Percentiles rank a stretch among this genome's conserved stretches.
These are phyloP conservation scores for Pythium insidiosum DNA, from an alignment of 352 stramenopile species.

Conservation along the genomic window DNA sequence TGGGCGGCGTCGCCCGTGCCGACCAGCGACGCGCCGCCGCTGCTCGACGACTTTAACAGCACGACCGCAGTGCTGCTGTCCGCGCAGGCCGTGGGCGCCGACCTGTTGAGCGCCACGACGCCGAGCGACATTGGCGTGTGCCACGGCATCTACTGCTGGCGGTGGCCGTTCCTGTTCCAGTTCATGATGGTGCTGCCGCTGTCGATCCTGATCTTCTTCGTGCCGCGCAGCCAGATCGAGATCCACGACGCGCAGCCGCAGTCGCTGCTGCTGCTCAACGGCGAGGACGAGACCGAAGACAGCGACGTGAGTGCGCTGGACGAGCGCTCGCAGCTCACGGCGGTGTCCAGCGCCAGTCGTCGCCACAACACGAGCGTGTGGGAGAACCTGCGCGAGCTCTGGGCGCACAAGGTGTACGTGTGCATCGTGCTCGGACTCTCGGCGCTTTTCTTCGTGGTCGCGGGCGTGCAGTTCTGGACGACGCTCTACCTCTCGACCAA, in stretches of 20 bases:
- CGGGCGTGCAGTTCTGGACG: conserved; percentile 79
- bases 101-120: conserved; percentile 30
- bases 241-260: conserved; percentile 41
- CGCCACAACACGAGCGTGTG: conserved; percentile 26
- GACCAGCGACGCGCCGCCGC: conserved; percentile 8
- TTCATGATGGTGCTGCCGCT: conserved; percentile 65
- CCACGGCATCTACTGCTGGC: conserved; percentile 78
- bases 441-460: conserved; percentile 77
- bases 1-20: conserved; percentile 24
- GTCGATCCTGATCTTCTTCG: conserved; percentile 72
- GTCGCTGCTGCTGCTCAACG: conserved; percentile 61
- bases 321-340: conserved; percentile 3
- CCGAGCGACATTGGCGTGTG: conserved; percentile 34
- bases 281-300: conserved; percentile 1
- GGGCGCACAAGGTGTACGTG: conserved; percentile 63
- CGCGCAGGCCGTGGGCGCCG: conserved; percentile 1
- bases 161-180: conserved; percentile 80
- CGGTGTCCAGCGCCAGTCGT: background rate
- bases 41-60: conserved; percentile 11
- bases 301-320: conserved; percentile 5
- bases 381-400: conserved; percentile 38
- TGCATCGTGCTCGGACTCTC: conserved; percentile 75
- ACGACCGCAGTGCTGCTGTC: conserved; percentile 10
- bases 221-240: conserved; percentile 58
- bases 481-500: conserved; percentile 81